These are phyloP conservation scores for Neoboletus subvelutipes DNA, from an alignment of 768 basidiomycete genomes.

Conservation along the genomic window DNA sequence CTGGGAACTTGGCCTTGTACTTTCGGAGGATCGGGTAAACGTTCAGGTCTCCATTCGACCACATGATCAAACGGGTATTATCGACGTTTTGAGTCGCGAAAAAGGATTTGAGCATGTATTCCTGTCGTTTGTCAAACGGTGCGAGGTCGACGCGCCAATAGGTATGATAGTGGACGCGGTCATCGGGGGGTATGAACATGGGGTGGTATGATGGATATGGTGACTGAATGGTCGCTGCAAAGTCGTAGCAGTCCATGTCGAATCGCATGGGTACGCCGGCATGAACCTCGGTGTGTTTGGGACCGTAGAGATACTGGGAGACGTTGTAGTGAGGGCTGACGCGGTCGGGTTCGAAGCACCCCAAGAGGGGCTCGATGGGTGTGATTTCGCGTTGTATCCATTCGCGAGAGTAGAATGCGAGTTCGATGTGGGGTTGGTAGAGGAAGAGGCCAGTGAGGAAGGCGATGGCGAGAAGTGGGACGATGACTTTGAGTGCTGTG, in stretches of 20 bases:
- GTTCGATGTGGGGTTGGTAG: constrained; percentile 85
- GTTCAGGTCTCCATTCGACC: constrained; percentile 85
- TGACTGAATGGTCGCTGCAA: constrained; percentile 74
- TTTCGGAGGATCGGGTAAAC: constrained; percentile 53
- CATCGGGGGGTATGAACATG: constrained; percentile 29
- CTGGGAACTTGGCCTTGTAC: constrained; percentile 64
- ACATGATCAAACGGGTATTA: constrained; percentile 70
- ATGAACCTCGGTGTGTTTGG: constrained; percentile 68
- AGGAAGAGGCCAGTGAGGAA: constrained; percentile 51
- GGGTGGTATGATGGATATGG: constrained; percentile 4
- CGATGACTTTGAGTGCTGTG: constrained; percentile 42
- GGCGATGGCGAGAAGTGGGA: constrained; percentile 39
- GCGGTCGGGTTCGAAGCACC: constrained; percentile 68
- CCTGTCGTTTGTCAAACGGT: constrained; percentile 77
- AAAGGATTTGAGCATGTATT: constrained; percentile 90
- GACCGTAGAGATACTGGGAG: constrained; percentile 59
- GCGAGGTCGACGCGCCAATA: constrained; percentile 94
- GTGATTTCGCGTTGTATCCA: constrained; percentile 79
- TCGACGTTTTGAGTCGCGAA: constrained; percentile 84
- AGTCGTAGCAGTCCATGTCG: constrained; percentile 90
- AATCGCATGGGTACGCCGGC: constrained; percentile 76
- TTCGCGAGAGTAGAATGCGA: constrained; percentile 70
- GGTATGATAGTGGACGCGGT: constrained; percentile 75
- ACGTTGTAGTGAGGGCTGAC: constrained; percentile 70
- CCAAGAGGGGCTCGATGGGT: constrained; percentile 58